A percentile compares a stretch with the other conserved stretches of the same genome.
Evolutionary conservation across 1,284 basidiomycete genomes (phyloP).

Genomic region (Cerioporus squamosus): DNA sequence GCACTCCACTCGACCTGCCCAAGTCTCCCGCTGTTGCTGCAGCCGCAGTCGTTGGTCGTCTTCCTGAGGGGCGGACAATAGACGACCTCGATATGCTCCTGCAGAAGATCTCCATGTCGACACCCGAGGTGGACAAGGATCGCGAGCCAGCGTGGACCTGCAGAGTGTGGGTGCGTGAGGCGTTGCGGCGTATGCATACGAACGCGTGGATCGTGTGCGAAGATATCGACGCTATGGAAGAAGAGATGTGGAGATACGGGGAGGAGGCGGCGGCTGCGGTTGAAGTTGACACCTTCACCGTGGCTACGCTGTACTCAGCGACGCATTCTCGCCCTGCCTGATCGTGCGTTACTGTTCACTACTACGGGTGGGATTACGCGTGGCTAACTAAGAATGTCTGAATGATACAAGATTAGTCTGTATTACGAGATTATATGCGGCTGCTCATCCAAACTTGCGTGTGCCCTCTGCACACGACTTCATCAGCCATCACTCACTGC

Average conservation of each 20-base stretch:
- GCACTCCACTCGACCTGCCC: constrained; percentile 5
- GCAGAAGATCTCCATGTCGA: constrained; percentile 10
- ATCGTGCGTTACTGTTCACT: background rate
- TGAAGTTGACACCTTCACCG: constrained; percentile 11
- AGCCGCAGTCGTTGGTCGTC: constrained; percentile 10
- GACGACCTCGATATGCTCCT: constrained; percentile 8
- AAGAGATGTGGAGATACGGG: constrained; percentile 18
- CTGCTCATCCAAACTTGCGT: no score
- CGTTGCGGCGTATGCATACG: constrained; percentile 13
- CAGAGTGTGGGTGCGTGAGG: constrained; percentile 19
- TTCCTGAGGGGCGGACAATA: constrained; percentile 1
- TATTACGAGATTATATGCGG: no score
- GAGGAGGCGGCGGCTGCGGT: constrained; percentile 6
- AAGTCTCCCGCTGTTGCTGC: constrained; percentile 11
- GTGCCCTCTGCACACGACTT: no score
- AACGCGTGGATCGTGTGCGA: constrained; percentile 7
- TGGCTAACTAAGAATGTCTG: no score
- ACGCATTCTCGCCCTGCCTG: background rate
- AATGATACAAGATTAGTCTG: no score
- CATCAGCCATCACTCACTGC: no score
- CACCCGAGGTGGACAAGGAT: background rate
- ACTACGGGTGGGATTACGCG: no score
- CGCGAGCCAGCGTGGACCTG: constrained; percentile 17
- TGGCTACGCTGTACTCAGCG: background rate
- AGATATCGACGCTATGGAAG: constrained; percentile 18